These are phyloP conservation scores for Aechmea fasciata DNA, from an alignment of 176 grass and related monocot species.

Conservation along the genomic window DNA sequence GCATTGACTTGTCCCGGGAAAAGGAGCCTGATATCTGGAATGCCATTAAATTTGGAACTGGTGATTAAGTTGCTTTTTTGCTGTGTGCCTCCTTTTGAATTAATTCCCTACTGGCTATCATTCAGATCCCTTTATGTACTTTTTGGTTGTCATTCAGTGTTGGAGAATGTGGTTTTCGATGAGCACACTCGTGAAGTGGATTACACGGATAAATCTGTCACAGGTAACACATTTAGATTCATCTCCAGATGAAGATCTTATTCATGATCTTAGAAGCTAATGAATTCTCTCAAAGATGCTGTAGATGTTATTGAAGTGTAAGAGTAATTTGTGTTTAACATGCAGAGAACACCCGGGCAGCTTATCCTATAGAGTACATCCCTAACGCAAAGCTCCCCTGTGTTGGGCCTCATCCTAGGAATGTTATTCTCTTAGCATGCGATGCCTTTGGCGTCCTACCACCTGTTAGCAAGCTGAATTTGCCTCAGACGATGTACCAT, in stretches of 20 bases:
- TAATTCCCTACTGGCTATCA: background rate
- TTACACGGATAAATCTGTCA: constrained; percentile 86
- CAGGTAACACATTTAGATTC: constrained; percentile 33
- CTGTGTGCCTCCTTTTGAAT: background rate
- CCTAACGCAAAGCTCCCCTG: constrained; percentile 88
- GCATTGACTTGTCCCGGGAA: constrained; percentile 66
- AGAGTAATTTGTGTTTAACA: background rate
- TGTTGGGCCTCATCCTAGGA: constrained; percentile 88
- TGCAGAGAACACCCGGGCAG: constrained; percentile 87
- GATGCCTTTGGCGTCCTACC: constrained; percentile 95
- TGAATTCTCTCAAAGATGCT: background rate
- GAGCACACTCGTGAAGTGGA: constrained; percentile 94
- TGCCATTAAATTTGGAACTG: constrained; percentile 96
- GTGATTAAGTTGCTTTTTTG: constrained; percentile 18
- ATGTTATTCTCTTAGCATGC: constrained; percentile 92
- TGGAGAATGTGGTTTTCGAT: constrained; percentile 97
- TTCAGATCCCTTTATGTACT: background rate
- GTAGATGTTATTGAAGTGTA: background rate
- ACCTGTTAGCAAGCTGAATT: constrained; percentile 88
- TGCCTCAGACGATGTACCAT: constrained; percentile 98
- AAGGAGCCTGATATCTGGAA: constrained; percentile 99
- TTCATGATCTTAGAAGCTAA: background rate
- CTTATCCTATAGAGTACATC: constrained; percentile 96
- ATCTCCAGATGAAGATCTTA: background rate
- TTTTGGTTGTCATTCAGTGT: constrained; percentile 26